Conservation (phyloP, 1,284 basidiomycete species). For the Cutaneotrichosporon sp. region DNA sequence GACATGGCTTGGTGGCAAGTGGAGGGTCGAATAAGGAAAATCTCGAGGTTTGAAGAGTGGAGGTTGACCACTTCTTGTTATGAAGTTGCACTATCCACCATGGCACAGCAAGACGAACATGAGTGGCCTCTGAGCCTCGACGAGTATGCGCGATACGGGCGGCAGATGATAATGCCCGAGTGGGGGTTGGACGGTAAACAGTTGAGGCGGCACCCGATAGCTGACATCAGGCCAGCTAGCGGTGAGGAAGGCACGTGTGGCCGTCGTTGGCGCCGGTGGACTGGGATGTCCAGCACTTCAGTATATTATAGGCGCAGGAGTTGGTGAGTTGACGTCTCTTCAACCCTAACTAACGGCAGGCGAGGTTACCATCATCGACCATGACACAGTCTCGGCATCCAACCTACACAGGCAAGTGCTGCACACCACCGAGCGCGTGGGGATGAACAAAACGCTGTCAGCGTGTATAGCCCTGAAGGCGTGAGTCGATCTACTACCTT, state of each 20-base stretch:
- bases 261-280: slow-evolving; percentile 92
- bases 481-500: slow-evolving; percentile 52
- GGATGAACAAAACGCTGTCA: slow-evolving; percentile 77
- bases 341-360: slow-evolving; percentile 21
- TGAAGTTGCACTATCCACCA: not conserved
- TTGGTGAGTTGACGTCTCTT: slow-evolving; percentile 61
- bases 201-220: slow-evolving; percentile 9
- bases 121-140: slow-evolving; percentile 33
- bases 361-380: slow-evolving; percentile 79
- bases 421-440: slow-evolving; percentile 77
- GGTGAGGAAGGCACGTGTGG: slow-evolving; percentile 70
- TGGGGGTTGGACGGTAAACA: slow-evolving; percentile 74
- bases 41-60: not conserved
- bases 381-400: slow-evolving; percentile 84
- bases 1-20: not conserved
- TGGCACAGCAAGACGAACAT: not conserved
- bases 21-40: slow-evolving; percentile 1
- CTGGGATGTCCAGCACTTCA: slow-evolving; percentile 94
- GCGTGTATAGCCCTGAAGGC: slow-evolving; percentile 66
- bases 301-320: slow-evolving; percentile 86
- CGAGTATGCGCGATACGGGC: slow-evolving; percentile 88
- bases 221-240: slow-evolving; percentile 71
- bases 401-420: slow-evolving; percentile 94
- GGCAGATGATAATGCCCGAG: slow-evolving; percentile 93
- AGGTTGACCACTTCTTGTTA: not conserved